Conservation (phyloP, 768 basidiomycete genomes). For the Bullera alba region DNA sequence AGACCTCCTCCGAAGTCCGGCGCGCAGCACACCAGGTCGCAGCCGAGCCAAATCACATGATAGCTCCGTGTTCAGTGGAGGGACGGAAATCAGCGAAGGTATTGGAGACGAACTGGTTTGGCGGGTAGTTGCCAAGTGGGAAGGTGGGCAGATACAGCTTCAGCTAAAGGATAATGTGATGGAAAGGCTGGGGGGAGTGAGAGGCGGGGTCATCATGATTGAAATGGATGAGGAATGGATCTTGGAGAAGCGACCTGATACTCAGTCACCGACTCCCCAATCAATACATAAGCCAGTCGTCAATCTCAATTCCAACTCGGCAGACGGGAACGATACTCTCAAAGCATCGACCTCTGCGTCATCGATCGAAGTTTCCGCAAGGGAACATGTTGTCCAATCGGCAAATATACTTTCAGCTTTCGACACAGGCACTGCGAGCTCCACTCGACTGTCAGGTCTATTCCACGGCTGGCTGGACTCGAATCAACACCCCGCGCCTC, state of each 20-base stretch:
- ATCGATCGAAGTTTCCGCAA: neutral
- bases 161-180: neutral
- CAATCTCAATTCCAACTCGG: neutral
- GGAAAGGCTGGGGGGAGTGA: neutral
- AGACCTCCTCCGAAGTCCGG: conserved; percentile 1
- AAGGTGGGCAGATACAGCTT: neutral
- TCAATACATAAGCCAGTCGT: neutral
- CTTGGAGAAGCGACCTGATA: conserved; percentile 21
- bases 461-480: conserved; percentile 20
- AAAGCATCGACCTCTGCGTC: conserved; percentile 12
- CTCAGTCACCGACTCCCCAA: too few species aligned
- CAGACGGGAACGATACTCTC: conserved; percentile 1
- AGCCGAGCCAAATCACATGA: neutral
- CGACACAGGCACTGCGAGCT: neutral
- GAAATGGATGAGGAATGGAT: conserved; percentile 24
- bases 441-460: conserved; percentile 15
- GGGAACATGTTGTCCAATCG: neutral
- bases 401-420: too few species aligned
- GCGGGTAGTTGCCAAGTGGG: neutral
- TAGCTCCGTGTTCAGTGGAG: neutral
- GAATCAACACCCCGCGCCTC: conserved; percentile 20
- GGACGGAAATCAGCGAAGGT: neutral
- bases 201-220: conserved; percentile 4
- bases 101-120: neutral
- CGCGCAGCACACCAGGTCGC: neutral